These are phyloP conservation scores for Limonium bicolor DNA, from an alignment of 148 eudicot species.

Conservation along the genomic window DNA sequence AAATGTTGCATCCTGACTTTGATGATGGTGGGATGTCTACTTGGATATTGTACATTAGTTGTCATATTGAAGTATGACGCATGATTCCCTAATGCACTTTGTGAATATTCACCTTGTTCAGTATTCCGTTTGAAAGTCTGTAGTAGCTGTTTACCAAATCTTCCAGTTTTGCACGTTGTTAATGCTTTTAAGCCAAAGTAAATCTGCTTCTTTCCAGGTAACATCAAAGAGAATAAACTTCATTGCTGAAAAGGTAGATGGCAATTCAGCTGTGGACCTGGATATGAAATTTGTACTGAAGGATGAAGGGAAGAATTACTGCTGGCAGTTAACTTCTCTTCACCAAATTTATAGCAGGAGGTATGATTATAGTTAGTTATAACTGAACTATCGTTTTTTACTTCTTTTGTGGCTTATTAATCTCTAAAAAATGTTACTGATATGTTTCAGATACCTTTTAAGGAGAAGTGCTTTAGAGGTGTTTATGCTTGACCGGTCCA, in stretches of 20 bases:
- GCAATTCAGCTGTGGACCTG: constrained; percentile 23
- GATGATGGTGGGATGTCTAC: too few relatives aligned
- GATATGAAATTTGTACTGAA: constrained; percentile 22
- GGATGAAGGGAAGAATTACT: constrained; percentile 59
- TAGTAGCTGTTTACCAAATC: too few relatives aligned
- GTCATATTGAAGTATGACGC: too few relatives aligned
- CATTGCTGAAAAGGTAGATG: constrained; percentile 56
- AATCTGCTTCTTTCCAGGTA: constrained; percentile 34
- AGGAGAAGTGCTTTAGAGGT: constrained; percentile 95
- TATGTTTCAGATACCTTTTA: constrained; percentile 67
- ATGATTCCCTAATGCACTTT: too few relatives aligned
- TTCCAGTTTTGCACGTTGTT: too few relatives aligned
- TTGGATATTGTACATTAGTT: too few relatives aligned
- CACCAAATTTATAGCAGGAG: constrained; percentile 97
- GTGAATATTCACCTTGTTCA: background rate
- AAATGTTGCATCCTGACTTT: too few relatives aligned
- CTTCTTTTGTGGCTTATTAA: background rate
- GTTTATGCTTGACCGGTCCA: constrained; percentile 94
- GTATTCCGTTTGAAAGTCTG: background rate
- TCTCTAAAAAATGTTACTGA: background rate
- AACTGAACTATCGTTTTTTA: background rate
- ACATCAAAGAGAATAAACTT: constrained; percentile 82
- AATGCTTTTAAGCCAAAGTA: too few relatives aligned
- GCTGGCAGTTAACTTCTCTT: constrained; percentile 88
- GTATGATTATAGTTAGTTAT: constrained; percentile 23